These are phyloP conservation scores for Chalciporus pseudorubinellus DNA, from an alignment of 768 basidiomycete species.

Conservation along the genomic window DNA sequence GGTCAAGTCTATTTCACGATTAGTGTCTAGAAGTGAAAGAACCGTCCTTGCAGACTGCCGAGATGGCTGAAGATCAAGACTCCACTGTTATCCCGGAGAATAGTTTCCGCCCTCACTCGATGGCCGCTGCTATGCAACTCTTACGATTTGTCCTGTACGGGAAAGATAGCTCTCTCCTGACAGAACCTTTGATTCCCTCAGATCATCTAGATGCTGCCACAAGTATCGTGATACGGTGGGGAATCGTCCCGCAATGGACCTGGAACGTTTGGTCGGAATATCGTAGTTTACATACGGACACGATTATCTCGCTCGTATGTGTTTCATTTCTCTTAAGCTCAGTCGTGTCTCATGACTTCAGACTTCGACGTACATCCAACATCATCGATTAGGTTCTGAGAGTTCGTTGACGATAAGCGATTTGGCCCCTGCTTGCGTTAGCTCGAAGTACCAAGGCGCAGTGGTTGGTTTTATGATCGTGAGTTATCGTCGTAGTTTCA, in stretches of 20 bases:
- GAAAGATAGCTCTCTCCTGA: slow-evolving; percentile 11
- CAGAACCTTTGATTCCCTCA: slow-evolving; percentile 11
- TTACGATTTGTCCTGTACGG: slow-evolving; percentile 41
- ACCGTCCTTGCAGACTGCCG: slow-evolving; percentile 19
- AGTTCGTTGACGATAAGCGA: slow-evolving; percentile 1
- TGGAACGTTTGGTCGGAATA: slow-evolving; percentile 65
- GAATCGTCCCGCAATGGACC: slow-evolving; percentile 55
- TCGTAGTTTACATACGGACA: slow-evolving; percentile 47
- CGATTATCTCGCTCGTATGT: slow-evolving; percentile 48
- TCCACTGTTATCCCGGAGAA: neutral
- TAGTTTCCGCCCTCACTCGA: slow-evolving; percentile 47
- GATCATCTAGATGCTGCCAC: slow-evolving; percentile 42
- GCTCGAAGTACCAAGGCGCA: slow-evolving; percentile 3
- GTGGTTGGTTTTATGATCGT: slow-evolving; percentile 29
- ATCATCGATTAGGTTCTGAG: slow-evolving; percentile 23
- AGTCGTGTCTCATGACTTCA: slow-evolving; percentile 22
- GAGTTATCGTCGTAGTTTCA: slow-evolving; percentile 7
- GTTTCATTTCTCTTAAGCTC: neutral
- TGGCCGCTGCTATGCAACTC: slow-evolving; percentile 42
- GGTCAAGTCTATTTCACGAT: neutral
- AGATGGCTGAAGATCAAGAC: slow-evolving; percentile 8
- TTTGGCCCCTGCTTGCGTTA: neutral
- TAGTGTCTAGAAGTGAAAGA: neutral
- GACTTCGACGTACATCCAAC: slow-evolving; percentile 55
- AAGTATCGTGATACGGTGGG: slow-evolving; percentile 57